Percentiles rank a stretch among this genome's conserved stretches.
phyloP scores from a whole-genome alignment of 805 yeast species.

The Ogataea saltuana region DNA sequence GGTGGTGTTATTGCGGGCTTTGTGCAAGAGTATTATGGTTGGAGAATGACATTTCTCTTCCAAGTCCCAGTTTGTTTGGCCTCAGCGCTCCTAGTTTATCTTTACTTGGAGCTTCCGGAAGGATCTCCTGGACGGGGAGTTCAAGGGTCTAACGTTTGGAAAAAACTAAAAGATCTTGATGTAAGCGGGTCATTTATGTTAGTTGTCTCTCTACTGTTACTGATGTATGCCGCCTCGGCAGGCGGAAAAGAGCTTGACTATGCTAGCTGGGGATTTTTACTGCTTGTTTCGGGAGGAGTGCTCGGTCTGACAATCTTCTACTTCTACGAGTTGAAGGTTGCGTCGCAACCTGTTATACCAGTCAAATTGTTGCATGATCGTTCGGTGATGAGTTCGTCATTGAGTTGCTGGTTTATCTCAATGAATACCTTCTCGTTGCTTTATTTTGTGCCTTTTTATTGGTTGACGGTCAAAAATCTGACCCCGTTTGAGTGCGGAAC shows the following conservation, averaged over 20 bases:
- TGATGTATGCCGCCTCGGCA: conserved; percentile 65
- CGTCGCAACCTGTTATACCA: conserved; percentile 69
- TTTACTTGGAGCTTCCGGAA: conserved; percentile 40
- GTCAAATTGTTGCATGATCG: conserved; percentile 55
- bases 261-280: conserved; percentile 42
- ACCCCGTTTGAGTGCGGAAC: conserved; percentile 38
- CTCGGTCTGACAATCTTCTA: conserved; percentile 43
- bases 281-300: conserved; percentile 37
- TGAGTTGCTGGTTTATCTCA: conserved; percentile 69
- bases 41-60: conserved; percentile 62
- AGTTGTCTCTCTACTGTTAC: conserved; percentile 54
- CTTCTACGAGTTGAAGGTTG: conserved; percentile 50
- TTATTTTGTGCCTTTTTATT: conserved; percentile 71
- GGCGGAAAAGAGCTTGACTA: conserved; percentile 60
- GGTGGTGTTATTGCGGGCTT: conserved; percentile 71
- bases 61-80: conserved; percentile 54
- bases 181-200: conserved; percentile 63
- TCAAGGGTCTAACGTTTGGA: conserved; percentile 43
- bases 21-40: conserved; percentile 53
- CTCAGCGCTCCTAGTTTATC: conserved; percentile 42
- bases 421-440: conserved; percentile 67
- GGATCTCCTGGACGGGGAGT: conserved; percentile 56
- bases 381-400: conserved; percentile 64
- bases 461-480: conserved; percentile 32
- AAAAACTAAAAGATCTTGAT: conserved; percentile 61